Conservation (phyloP, 1,284 basidiomycete genomes). For the Apiotrichum siamense region DNA sequence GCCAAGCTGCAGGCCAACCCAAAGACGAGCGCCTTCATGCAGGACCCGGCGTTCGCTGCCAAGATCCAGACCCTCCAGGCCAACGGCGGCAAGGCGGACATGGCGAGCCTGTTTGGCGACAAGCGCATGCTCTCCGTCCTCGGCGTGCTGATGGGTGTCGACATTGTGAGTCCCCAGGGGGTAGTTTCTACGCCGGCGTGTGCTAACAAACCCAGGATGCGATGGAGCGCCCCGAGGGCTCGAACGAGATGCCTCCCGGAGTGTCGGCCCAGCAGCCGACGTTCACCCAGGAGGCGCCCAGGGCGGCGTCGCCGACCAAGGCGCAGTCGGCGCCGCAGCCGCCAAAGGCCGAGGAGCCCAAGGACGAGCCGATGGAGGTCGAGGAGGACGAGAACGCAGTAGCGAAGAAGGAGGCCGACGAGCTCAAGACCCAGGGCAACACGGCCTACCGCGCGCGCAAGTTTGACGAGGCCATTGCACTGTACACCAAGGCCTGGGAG, state of each 20-base stretch:
- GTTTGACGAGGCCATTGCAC: constrained; percentile 64
- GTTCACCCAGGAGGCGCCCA: background rate
- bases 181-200: background rate
- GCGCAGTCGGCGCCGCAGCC: no score
- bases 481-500: constrained; percentile 87
- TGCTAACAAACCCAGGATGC: constrained; percentile 50
- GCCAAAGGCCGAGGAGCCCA: constrained; percentile 45
- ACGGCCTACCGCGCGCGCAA: constrained; percentile 80
- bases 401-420: constrained; percentile 67
- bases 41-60: constrained; percentile 72
- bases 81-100: constrained; percentile 37
- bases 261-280: constrained; percentile 26
- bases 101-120: constrained; percentile 58
- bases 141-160: constrained; percentile 88
- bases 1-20: constrained; percentile 80
- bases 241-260: constrained; percentile 68
- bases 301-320: constrained; percentile 31
- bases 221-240: constrained; percentile 76
- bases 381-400: constrained; percentile 60
- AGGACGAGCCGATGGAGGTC: constrained; percentile 59
- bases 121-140: constrained; percentile 86
- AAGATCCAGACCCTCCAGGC: constrained; percentile 51
- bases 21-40: constrained; percentile 72
- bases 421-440: constrained; percentile 69
- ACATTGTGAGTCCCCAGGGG: constrained; percentile 53